Conservation (phyloP, 169 alveolate species). For the Eimeria necatrix region DNA sequence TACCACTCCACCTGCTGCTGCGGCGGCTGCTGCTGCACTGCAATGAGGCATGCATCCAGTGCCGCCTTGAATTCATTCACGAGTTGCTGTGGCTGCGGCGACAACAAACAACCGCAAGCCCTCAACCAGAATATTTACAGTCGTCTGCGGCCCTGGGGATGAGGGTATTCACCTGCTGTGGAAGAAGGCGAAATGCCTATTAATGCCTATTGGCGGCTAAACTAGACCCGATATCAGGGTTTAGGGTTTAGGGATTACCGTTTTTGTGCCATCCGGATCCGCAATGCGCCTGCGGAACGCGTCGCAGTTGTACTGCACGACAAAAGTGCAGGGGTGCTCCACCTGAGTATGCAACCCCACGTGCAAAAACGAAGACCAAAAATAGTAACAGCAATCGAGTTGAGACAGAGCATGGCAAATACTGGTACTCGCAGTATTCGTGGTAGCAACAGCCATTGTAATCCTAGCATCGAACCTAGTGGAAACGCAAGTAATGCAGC, state of each 20-base stretch:
- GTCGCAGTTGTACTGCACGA: slow-evolving; percentile 75
- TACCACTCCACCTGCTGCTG: slow-evolving; percentile 71
- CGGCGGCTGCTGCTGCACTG: slow-evolving; percentile 56
- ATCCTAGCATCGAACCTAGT: background rate
- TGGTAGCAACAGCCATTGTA: background rate
- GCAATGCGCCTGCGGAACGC: slow-evolving; percentile 77
- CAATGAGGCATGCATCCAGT: slow-evolving; percentile 33
- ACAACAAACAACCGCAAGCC: background rate
- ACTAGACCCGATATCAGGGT: no score
- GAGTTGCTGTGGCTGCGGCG: slow-evolving; percentile 40
- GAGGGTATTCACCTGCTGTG: no score
- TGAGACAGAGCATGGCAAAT: no score
- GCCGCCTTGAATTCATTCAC: slow-evolving; percentile 1
- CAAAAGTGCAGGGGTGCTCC: slow-evolving; percentile 72
- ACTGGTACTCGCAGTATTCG: background rate
- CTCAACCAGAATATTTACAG: background rate
- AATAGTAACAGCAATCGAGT: no score
- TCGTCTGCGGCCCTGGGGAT: no score
- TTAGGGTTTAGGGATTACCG: slow-evolving; percentile 8
- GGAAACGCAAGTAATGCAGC: background rate
- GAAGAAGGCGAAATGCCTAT: no score
- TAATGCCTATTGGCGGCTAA: no score
- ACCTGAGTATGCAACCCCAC: slow-evolving; percentile 49
- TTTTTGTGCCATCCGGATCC: slow-evolving; percentile 52
- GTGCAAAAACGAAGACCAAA: background rate